Base-by-base conservation (phyloP, 1,284 basidiomycete genomes). In the Heimioporus retisporus region DNA sequence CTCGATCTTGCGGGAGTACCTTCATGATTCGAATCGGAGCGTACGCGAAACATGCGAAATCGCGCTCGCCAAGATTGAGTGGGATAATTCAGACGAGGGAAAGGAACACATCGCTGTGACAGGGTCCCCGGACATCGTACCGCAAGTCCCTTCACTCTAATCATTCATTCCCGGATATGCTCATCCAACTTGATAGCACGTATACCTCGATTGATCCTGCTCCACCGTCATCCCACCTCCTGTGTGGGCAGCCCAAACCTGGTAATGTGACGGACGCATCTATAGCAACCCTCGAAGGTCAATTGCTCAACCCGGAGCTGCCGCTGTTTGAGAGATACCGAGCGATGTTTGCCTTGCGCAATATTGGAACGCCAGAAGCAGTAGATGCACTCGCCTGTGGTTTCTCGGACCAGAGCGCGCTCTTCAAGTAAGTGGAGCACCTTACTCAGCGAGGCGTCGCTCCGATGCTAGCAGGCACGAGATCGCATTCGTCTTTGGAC, bases 41-140 rank as follows among this genome's bases (percentile, higher is more conserved):
- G 96, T 99, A 2, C 88, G 96, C 53, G 98, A 99, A 84, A 99
- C 98, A 0, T 99, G 97, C 81, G 96, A 99, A 82, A 96, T 99
- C 68, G 98, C 98, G 2, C 89, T 99, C 58, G 94, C 90, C 43
- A 98, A 97, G 85, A 98, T 99, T 70, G 88, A 95, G 75, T 98
- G 94, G 90, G 96, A 99, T 78, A 89, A 93, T 69, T 92, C 92
- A 16, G 88, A 90, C 66, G 92, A 93, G 74, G 92, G 90, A 3
- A 81, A 81, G 72, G 83, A 79, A 66, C 84, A 89, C 70, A 46
- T 59, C 48, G 48, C 46, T 23, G 72, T 76, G 50, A 76, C 78
- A 6, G 77, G 81, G 21, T 80, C 81, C 25, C 56, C 56, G 28
- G 74, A 80, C 71, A 76, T 68, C 61, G 77, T 77, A 16, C 81